These are phyloP conservation scores for Adansonia gregorii DNA, from an alignment of 441 rosid genomes.

Conservation along the genomic window DNA sequence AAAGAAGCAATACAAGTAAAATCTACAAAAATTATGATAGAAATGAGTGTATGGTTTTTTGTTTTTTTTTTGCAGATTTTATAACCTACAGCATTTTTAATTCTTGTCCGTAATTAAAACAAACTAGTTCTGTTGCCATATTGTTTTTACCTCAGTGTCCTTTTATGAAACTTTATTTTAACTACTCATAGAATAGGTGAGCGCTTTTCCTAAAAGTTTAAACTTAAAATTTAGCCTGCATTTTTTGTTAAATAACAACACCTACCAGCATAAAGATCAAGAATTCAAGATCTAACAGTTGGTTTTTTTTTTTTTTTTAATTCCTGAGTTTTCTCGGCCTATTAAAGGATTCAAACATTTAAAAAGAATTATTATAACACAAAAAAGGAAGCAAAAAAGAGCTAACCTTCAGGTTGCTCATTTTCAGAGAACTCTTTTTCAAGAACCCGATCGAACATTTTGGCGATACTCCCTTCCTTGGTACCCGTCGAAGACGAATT, in stretches of 20 bases:
- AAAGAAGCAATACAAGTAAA: not conserved
- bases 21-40: not conserved
- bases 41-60: not conserved
- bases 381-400: not conserved
- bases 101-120: not conserved
- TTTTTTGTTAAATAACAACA: not conserved
- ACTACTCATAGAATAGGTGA: not conserved
- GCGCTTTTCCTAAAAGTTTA: not conserved
- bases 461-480: conserved; percentile 79
- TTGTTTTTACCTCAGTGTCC: conserved; percentile 14
- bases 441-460: conserved; percentile 92
- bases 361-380: not conserved
- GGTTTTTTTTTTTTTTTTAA: not conserved
- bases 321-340: not conserved
- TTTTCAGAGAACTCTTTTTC: conserved; percentile 93
- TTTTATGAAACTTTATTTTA: conserved; percentile 6
- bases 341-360: conserved; percentile 3
- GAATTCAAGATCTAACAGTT: not conserved
- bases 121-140: not conserved
- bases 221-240: conserved; percentile 8
- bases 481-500: conserved; percentile 69
- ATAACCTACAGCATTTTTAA: not conserved
- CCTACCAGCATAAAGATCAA: not conserved
- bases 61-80: not conserved
- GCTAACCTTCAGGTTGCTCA: conserved; percentile 72